Percentiles rank a stretch among this genome's conserved stretches.
Conservation (phyloP, 768 basidiomycete genomes). For the Termitomyces sp. region DNA sequence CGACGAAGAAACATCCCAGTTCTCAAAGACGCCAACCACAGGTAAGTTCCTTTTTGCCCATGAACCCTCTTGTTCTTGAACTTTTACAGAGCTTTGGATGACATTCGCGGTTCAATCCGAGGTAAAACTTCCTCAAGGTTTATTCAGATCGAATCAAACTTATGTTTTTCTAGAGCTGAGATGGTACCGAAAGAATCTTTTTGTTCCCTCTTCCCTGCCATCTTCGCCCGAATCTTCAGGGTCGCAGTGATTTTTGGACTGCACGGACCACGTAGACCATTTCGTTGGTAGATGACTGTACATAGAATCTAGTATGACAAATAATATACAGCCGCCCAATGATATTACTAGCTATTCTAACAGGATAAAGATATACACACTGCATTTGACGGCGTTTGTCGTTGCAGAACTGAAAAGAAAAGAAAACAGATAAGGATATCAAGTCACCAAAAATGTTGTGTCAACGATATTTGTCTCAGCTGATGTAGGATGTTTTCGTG, state of each 20-base stretch:
- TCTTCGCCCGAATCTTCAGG: neutral
- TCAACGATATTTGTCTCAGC: neutral
- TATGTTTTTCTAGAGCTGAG: constrained; percentile 49
- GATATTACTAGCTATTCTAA: neutral
- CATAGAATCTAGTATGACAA: neutral
- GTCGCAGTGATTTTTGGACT: neutral
- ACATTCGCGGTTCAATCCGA: constrained; percentile 71
- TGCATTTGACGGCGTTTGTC: neutral
- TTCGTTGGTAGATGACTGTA: neutral
- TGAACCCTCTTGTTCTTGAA: neutral
- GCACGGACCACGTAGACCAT: neutral
- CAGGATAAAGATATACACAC: neutral
- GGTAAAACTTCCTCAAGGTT: constrained; percentile 34
- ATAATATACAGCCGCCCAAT: neutral
- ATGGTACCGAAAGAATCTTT: constrained; percentile 77
- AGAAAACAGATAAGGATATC: neutral
- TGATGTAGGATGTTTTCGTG: neutral
- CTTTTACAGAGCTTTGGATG: constrained; percentile 65
- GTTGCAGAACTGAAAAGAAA: neutral
- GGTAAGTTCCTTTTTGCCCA: constrained; percentile 35
- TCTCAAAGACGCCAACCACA: constrained; percentile 41
- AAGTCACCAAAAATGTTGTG: neutral
- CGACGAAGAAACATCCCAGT: constrained; percentile 23
- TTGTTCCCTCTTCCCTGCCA: constrained; percentile 32
- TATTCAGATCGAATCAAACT: neutral